Conservation (phyloP, 1,284 basidiomycete species). For the Crepidotus sp. region DNA sequence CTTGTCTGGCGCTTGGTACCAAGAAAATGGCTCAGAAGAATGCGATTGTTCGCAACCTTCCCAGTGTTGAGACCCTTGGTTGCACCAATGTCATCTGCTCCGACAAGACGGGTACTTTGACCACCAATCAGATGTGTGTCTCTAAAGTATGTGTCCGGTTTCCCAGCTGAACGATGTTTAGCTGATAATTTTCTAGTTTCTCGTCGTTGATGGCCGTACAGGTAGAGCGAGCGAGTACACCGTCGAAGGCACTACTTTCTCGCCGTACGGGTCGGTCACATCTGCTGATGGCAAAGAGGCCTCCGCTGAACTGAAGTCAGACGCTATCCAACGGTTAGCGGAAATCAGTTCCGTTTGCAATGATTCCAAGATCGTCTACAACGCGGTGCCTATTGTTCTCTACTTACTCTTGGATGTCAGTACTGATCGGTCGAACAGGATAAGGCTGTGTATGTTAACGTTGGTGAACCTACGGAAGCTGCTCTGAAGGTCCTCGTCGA, state of each 20-base stretch:
- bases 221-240: constrained; percentile 57
- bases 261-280: constrained; percentile 69
- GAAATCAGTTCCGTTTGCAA: constrained; percentile 92
- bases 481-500: constrained; percentile 90
- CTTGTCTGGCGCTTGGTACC: constrained; percentile 90
- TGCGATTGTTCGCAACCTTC: constrained; percentile 90
- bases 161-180: background rate
- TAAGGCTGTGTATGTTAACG: constrained; percentile 69
- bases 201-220: constrained; percentile 53
- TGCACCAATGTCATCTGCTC: constrained; percentile 97
- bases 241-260: constrained; percentile 87
- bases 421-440: constrained; percentile 42
- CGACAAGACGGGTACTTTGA: constrained; percentile 94
- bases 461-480: constrained; percentile 97
- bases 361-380: constrained; percentile 84
- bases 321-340: constrained; percentile 73
- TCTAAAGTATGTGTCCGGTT: constrained; percentile 45
- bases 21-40: constrained; percentile 98
- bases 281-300: constrained; percentile 56
- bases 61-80: constrained; percentile 93
- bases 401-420: background rate
- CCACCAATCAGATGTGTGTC: constrained; percentile 95
- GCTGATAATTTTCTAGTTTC: constrained; percentile 45
- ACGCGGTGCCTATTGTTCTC: constrained; percentile 38
- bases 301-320: constrained; percentile 51